Percentiles rank a stretch among this genome's conserved stretches.
Conservation (phyloP, 306 rosid species). For the Ormosia semicastrata region DNA sequence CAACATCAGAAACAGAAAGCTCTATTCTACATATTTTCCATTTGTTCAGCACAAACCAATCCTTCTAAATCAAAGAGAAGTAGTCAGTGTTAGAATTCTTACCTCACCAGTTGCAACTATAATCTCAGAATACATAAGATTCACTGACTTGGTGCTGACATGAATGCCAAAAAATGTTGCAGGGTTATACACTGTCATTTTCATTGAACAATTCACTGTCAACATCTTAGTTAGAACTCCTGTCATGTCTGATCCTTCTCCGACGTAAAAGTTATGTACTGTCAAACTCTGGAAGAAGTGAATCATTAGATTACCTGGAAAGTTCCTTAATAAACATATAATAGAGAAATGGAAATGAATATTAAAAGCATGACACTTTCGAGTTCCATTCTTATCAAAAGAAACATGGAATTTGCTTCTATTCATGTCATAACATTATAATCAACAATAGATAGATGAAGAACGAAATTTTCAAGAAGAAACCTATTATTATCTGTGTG, state of each 20-base stretch:
- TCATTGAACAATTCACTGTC: conserved; percentile 72
- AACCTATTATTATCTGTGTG: not conserved
- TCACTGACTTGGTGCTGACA: conserved; percentile 59
- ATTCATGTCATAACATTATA: not conserved
- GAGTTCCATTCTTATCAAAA: not conserved
- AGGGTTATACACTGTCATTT: conserved; percentile 71
- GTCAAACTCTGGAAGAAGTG: conserved; percentile 59
- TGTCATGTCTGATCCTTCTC: conserved; percentile 78
- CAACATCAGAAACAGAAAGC: not conserved
- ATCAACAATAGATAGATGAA: not conserved
- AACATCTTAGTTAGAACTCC: conserved; percentile 91
- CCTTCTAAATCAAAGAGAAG: not conserved
- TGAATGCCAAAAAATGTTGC: conserved; percentile 81
- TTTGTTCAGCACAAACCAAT: not conserved
- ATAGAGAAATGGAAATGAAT: not conserved
- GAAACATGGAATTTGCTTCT: not conserved
- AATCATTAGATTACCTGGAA: not conserved
- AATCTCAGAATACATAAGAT: conserved; percentile 75
- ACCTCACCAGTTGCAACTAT: conserved; percentile 82
- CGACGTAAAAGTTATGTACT: conserved; percentile 69
- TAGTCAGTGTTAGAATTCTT: conserved; percentile 16
- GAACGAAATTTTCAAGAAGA: not conserved
- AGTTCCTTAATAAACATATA: not conserved
- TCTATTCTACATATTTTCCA: not conserved
- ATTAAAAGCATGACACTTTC: not conserved